Percentiles rank a stretch among this genome's conserved stretches.
These are phyloP conservation scores for Hypoxylon rubiginosum DNA, from an alignment of 2,329 filamentous ascomycete genomes.

Conservation along the genomic window DNA sequence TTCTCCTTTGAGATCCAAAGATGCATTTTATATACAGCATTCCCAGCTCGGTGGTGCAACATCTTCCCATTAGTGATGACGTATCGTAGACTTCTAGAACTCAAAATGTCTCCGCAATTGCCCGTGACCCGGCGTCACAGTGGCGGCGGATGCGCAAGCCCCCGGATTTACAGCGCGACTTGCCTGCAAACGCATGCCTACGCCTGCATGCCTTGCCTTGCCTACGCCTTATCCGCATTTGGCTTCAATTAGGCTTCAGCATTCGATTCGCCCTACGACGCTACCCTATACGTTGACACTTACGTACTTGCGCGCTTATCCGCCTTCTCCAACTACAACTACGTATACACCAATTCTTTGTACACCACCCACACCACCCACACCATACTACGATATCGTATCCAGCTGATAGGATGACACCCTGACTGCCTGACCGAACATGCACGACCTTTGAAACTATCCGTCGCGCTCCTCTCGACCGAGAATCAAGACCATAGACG, in stretches of 20 bases:
- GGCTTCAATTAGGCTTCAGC: slow-evolving; percentile 8
- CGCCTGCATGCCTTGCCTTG: not conserved
- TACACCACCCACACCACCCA: not conserved
- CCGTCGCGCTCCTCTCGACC: slow-evolving; percentile 32
- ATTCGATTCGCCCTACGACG: not conserved
- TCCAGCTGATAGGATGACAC: slow-evolving; percentile 18
- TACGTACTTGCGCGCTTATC: slow-evolving; percentile 21
- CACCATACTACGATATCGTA: slow-evolving; percentile 9
- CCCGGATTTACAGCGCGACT: slow-evolving; percentile 38
- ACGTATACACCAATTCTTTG: not conserved
- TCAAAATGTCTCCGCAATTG: slow-evolving; percentile 24
- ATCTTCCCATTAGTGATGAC: slow-evolving; percentile 47
- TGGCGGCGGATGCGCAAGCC: slow-evolving; percentile 48
- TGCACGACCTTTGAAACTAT: slow-evolving; percentile 42
- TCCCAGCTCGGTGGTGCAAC: slow-evolving; percentile 38
- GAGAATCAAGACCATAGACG: slow-evolving; percentile 30
- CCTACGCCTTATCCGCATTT: slow-evolving; percentile 13
- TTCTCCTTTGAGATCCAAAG: not conserved
- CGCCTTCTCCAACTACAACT: not conserved
- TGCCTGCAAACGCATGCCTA: too few relatives aligned
- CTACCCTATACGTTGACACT: slow-evolving; percentile 24
- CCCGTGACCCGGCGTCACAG: slow-evolving; percentile 51
- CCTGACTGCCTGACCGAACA: slow-evolving; percentile 41
- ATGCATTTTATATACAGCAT: slow-evolving; percentile 27
- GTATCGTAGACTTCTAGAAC: slow-evolving; percentile 41